Base-by-base conservation (phyloP, 1,284 basidiomycete species). In the Ceratobasidium sp. region DNA sequence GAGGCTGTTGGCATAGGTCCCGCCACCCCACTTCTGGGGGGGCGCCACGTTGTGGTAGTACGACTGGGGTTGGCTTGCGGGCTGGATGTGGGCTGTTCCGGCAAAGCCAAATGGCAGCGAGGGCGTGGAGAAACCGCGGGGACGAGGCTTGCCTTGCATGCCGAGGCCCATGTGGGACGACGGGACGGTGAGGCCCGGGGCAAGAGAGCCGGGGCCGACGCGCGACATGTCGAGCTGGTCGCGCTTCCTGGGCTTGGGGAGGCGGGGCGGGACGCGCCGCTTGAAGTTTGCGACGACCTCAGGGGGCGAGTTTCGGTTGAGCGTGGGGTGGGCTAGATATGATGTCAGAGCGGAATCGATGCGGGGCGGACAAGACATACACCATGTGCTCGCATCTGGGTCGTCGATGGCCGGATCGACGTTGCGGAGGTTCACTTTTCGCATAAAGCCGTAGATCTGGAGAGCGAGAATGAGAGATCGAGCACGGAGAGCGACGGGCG, bases 371-470 rank as follows among this genome's bases (percentile, higher is more conserved):
- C 51, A 68, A 34, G 74, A 88, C 93, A 81, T 84, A 95, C 93
- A 95, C 94, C 94, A 96, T 76, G 93, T 95, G 82, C 92, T 94
- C 8, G 94, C 93, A 83, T 96, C 94, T 75, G 94, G 94, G 84
- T 95, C 93, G 83, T 93, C 91, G 77, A 95, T 94, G 77, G 92
- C 92, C 76, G 92, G 92, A 85, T 96, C 94, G 80, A 95, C 91
- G 83, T 95, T 94, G 80, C 93, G 90, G 77, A 95, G 86, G 84
- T 94, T 94, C 80, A 95, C 92, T 83, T 95, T 95, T 83, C 94
- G 92, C 92, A 95, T 95, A 85, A 94, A 96, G 77, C 94, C 94
- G 84, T 96, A 96, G 83, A 96, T 96, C 94, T 95, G 81, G 58
- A 78, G 71, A 72, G 74, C 76, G 77, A 80, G 78, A 74, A 73